These are phyloP conservation scores for Hericium coralloides DNA, from an alignment of 768 basidiomycete species.

Conservation along the genomic window DNA sequence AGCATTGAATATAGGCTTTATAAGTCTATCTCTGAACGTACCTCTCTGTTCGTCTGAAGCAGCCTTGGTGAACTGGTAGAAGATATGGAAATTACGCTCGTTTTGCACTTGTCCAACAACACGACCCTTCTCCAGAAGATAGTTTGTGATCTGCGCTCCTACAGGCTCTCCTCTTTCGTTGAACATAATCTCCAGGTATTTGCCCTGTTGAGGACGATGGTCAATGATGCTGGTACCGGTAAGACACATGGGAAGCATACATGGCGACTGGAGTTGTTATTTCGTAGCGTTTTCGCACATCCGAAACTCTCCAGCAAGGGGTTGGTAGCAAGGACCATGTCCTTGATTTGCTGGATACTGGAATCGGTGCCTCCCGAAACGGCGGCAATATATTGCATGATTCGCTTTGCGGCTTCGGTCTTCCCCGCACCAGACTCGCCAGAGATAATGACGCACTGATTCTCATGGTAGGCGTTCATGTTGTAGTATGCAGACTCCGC, in stretches of 20 bases:
- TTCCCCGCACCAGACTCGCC: slow-evolving; percentile 99
- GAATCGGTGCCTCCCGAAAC: slow-evolving; percentile 84
- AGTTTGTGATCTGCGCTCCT: slow-evolving; percentile 98
- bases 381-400: slow-evolving; percentile 99
- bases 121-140: slow-evolving; percentile 92
- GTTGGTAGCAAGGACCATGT: slow-evolving; percentile 99
- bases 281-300: slow-evolving; percentile 96
- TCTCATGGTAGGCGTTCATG: slow-evolving; percentile 99
- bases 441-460: slow-evolving; percentile 99
- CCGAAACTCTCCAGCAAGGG: slow-evolving; percentile 97
- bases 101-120: slow-evolving; percentile 95
- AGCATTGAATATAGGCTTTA: not conserved
- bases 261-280: slow-evolving; percentile 98
- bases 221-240: slow-evolving; percentile 4
- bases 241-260: slow-evolving; percentile 37
- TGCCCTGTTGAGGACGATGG: slow-evolving; percentile 52
- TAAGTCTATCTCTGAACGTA: slow-evolving; percentile 24
- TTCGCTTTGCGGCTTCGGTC: slow-evolving; percentile 97
- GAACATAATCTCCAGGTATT: slow-evolving; percentile 99
- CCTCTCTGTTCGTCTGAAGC: slow-evolving; percentile 86
- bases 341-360: slow-evolving; percentile 96
- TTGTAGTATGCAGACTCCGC: slow-evolving; percentile 97
- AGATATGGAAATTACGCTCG: slow-evolving; percentile 97
- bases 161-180: slow-evolving; percentile 88
- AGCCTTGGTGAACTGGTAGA: slow-evolving; percentile 98